Conservation (phyloP, 345 rosid species). For the Eucalyptus cloeziana region DNA sequence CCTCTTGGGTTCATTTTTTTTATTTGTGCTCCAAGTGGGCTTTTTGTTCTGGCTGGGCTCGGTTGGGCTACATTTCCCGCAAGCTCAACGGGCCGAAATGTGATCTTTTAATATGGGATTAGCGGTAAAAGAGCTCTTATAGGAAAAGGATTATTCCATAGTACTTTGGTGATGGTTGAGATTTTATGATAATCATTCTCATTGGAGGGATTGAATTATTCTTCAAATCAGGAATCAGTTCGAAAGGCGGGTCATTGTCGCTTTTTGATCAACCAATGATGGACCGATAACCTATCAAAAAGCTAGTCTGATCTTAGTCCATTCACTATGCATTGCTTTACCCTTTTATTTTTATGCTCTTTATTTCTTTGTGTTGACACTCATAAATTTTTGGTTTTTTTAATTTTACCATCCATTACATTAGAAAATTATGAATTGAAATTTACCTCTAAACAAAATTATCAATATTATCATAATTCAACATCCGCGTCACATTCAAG, state of each 20-base stretch:
- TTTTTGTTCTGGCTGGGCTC: too few species aligned
- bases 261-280: rapidly evolving
- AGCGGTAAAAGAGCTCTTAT: not conserved
- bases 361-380: not conserved
- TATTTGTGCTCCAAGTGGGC: too few species aligned
- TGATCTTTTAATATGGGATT: not conserved
- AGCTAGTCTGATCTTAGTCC: rapidly evolving
- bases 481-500: not conserved
- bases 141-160: not conserved
- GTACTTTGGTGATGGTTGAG: not conserved
- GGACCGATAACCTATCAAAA: not conserved
- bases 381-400: rapidly evolving
- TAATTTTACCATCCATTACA: not conserved
- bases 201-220: not conserved
- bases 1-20: too few species aligned
- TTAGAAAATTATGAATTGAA: not conserved
- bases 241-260: rapidly evolving
- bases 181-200: not conserved
- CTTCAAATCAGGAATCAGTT: rapidly evolving
- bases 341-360: not conserved
- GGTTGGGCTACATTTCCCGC: rapidly evolving
- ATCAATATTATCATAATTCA: not conserved
- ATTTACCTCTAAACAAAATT: not conserved
- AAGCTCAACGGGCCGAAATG: not conserved
- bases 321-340: rapidly evolving